phyloP scores from a whole-genome alignment of 2,329 filamentous ascomycete species.

The Pseudogymnoascus sp. region DNA sequence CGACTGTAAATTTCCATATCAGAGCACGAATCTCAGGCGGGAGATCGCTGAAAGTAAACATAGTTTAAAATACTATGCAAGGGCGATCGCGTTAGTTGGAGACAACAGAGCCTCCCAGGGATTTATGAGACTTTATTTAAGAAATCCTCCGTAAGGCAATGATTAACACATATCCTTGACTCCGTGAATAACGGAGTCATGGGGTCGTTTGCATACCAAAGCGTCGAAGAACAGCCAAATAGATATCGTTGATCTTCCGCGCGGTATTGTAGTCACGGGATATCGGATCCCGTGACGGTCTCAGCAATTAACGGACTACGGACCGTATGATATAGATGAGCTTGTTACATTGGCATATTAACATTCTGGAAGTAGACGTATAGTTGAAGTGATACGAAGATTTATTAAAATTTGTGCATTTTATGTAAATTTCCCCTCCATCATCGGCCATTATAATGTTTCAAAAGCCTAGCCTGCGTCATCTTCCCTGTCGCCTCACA shows the following conservation, averaged over 20 bases:
- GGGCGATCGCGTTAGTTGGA: not conserved
- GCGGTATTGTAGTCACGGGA: not conserved
- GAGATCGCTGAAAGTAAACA: constrained; percentile 12
- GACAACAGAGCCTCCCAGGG: too few relatives aligned
- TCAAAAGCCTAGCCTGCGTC: not conserved
- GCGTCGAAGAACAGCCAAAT: too few relatives aligned
- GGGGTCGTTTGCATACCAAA: too few relatives aligned
- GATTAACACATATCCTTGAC: too few relatives aligned
- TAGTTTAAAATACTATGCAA: not conserved
- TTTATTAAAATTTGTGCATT: not conserved
- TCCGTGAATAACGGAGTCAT: too few relatives aligned
- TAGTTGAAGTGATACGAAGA: not conserved
- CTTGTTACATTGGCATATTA: not conserved
- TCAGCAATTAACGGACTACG: not conserved
- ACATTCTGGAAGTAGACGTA: not conserved
- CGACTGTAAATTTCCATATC: constrained; percentile 16
- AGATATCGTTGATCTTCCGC: too few relatives aligned
- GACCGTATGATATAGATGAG: not conserved
- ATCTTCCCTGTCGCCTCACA: not conserved
- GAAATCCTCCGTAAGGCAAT: too few relatives aligned
- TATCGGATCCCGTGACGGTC: not conserved
- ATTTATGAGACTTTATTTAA: too few relatives aligned
- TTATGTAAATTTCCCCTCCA: too few relatives aligned
- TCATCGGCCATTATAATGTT: not conserved
- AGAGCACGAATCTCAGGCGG: constrained; percentile 17